phyloP scores from a whole-genome alignment of 2,329 filamentous ascomycete species.

The Trichophyton simii region DNA sequence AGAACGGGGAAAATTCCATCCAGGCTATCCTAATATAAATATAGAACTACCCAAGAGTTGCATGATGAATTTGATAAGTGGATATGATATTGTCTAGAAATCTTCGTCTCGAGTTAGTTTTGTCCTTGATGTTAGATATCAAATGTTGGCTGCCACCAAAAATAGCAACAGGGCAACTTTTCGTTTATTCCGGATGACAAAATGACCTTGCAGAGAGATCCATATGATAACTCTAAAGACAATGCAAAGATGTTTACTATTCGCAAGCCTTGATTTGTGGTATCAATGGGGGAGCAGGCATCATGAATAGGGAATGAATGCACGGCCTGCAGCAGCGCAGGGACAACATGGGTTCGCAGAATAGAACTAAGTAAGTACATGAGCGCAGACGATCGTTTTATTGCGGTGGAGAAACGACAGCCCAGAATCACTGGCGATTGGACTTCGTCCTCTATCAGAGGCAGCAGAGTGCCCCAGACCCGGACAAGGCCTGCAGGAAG shows the following conservation, averaged over 20 bases:
- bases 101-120: too few relatives aligned
- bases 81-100: not conserved
- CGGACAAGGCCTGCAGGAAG: not conserved
- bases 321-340: not conserved
- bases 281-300: not conserved
- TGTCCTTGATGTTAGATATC: not conserved
- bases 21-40: not conserved
- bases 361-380: not conserved
- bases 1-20: not conserved
- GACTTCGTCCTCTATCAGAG: not conserved
- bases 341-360: not conserved
- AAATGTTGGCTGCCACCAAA: not conserved
- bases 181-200: not conserved
- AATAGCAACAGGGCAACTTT: not conserved
- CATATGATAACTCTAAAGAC: not conserved
- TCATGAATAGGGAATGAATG: not conserved
- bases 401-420: not conserved
- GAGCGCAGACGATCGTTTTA: not conserved
- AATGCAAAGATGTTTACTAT: not conserved
- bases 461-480: not conserved
- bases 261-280: not conserved
- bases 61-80: not conserved
- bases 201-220: not conserved
- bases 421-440: not conserved
- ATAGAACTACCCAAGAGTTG: not conserved